These are phyloP conservation scores for Isoetes taiwanensis DNA, from an alignment of 75 land plant genomes.

Conservation along the genomic window DNA sequence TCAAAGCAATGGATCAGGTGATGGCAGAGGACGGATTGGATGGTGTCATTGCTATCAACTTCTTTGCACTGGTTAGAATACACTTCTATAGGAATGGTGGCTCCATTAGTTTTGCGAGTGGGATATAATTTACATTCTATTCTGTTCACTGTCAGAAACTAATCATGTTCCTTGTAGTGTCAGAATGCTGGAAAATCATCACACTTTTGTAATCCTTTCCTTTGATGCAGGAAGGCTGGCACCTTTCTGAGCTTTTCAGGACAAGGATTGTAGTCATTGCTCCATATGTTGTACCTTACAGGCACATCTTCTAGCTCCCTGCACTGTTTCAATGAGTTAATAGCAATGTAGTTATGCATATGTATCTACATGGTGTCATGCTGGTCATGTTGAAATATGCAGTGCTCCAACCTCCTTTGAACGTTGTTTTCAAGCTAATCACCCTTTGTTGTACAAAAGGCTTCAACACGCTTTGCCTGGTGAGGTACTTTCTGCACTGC, in stretches of 20 bases:
- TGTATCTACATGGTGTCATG: not conserved
- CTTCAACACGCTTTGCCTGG: constrained; percentile 44
- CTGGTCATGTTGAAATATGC: not conserved
- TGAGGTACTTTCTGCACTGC: constrained; percentile 27
- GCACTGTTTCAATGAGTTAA: too few relatives aligned
- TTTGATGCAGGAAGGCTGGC: not conserved
- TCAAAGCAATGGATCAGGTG: not conserved
- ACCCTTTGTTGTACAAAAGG: constrained; percentile 46
- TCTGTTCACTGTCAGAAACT: too few relatives aligned
- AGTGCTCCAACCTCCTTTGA: constrained; percentile 81
- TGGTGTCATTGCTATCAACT: constrained; percentile 2
- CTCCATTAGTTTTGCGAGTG: too few relatives aligned
- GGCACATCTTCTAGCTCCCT: not conserved
- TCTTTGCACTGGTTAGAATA: constrained; percentile 6
- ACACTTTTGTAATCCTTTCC: too few relatives aligned
- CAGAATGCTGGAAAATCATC: too few relatives aligned
- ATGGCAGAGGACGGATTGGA: not conserved
- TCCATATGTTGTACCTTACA: constrained; percentile 6
- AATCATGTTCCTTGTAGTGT: too few relatives aligned
- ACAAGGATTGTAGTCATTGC: not conserved
- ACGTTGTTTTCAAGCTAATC: constrained; percentile 30
- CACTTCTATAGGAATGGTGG: too few relatives aligned
- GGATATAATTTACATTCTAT: not conserved
- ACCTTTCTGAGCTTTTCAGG: not conserved
- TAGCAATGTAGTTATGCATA: not conserved